A percentile compares a stretch with the other conserved stretches of the same genome.
Conservation (phyloP, 768 basidiomycete species). For the Boletus eberwhitei region DNA sequence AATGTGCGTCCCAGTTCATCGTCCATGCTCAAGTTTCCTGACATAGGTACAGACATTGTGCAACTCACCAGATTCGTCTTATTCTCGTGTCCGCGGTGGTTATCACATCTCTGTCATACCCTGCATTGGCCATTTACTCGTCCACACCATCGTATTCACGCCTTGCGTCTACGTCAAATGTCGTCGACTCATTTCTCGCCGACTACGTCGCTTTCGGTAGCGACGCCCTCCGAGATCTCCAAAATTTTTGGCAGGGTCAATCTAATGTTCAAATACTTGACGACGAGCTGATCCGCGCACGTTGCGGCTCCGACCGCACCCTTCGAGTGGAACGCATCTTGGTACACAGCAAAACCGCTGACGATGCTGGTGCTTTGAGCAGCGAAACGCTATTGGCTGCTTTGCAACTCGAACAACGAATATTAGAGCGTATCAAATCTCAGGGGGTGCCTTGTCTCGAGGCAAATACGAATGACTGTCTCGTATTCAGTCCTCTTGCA, state of each 20-base stretch:
- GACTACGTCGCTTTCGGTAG: constrained; percentile 51
- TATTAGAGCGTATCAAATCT: constrained; percentile 44
- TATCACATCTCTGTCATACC: constrained; percentile 86
- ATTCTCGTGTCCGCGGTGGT: constrained; percentile 86
- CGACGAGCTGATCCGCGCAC: constrained; percentile 67
- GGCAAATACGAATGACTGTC: constrained; percentile 51
- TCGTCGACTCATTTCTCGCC: constrained; percentile 62
- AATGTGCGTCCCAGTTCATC: constrained; percentile 52
- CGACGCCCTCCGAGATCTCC: constrained; percentile 59
- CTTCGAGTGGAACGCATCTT: constrained; percentile 77
- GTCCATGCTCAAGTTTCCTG: neutral
- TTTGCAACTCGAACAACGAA: constrained; percentile 57
- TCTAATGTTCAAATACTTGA: constrained; percentile 60
- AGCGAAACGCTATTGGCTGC: constrained; percentile 61
- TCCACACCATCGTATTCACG: constrained; percentile 63
- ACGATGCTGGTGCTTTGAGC: constrained; percentile 51
- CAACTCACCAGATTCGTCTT: constrained; percentile 85
- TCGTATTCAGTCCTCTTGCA: constrained; percentile 68
- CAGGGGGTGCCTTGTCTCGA: constrained; percentile 52
- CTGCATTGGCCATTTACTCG: constrained; percentile 82
- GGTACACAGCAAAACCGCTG: constrained; percentile 49
- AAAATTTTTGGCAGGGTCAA: constrained; percentile 68
- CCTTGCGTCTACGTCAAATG: constrained; percentile 49
- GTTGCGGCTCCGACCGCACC: constrained; percentile 66
- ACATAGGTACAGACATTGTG: constrained; percentile 63